Base-by-base conservation (phyloP, 345 rosid genomes). In the Gynandropsis gynandra region DNA sequence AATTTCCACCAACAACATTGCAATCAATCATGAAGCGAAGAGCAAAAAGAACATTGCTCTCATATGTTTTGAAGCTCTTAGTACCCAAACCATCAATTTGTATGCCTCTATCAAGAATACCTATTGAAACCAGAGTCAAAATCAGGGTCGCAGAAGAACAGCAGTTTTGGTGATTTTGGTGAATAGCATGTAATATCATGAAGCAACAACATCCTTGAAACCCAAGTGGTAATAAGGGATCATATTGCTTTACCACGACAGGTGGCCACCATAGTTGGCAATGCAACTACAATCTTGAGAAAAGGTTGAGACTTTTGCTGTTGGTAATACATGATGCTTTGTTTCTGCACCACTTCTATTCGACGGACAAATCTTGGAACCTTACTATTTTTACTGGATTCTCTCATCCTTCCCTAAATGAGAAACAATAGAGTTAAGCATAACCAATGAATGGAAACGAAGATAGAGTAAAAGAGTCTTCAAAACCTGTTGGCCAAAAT, bases 1-100 rank as follows among this genome's bases (percentile, higher is more conserved):
- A 92, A 47, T 92, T 92, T 50, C 98, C 98, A 54, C 98, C 98
- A 49, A 87, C 95, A 53, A 92, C 56, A 52, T 79, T 60, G 62
- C 89, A 69, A 56, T 87, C 96, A 58, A 87, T 78, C 98, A 92
- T 87, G 78, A 87, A 92, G 60, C 98, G 96, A 18, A 92, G 95
- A 36, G 86, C 86, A 47, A 87, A 92, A 40, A 85, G 84, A 47
- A 92, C 76, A 72, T 87, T 85, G 89, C 96, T 92, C 72, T 92
- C 98, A 39, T 73, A 92, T 57, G 96, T 92, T 76, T 80, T 67
- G 72, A 92, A 92, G 78, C 86, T 78, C 83, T 69, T 87, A 75
- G 64, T 77, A 60, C 98, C 98, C 48, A 92, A 62, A 54, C 96
- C 95, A 55, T 92, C 96, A 66, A 92, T 71, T 47, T 82, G 98